phyloP scores from a whole-genome alignment of 1,139 yeast genomes.

The Casaregolazyma lundiana region DNA sequence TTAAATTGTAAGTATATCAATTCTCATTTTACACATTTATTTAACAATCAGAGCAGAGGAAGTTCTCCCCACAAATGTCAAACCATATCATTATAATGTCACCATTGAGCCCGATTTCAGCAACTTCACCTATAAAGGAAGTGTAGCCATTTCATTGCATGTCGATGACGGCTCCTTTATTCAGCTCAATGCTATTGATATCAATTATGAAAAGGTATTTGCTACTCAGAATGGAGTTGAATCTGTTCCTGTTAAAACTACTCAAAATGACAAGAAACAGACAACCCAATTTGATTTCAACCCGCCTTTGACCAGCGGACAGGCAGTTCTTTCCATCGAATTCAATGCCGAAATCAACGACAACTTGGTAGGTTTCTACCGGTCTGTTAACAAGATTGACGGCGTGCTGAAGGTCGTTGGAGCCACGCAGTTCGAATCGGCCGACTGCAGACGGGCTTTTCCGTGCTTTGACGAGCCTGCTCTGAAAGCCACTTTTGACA shows the following conservation, averaged over 20 bases:
- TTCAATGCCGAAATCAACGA: conserved; percentile 50
- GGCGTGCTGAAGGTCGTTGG: conserved; percentile 63
- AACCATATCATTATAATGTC: conserved; percentile 66
- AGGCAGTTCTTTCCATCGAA: conserved; percentile 34
- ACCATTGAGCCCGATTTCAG: conserved; percentile 69
- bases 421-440: conserved; percentile 85
- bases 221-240: conserved; percentile 12
- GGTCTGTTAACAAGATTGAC: conserved; percentile 56
- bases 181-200: conserved; percentile 35
- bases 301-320: conserved; percentile 19
- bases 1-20: too few species aligned
- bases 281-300: conserved; percentile 14
- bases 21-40: too few species aligned
- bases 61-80: conserved; percentile 66
- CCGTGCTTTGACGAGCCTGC: conserved; percentile 89
- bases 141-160: conserved; percentile 43
- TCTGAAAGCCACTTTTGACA: conserved; percentile 73
- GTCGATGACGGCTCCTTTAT: conserved; percentile 22
- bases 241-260: conserved; percentile 16
- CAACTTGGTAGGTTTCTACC: conserved; percentile 83
- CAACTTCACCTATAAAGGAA: conserved; percentile 56
- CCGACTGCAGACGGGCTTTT: conserved; percentile 86
- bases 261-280: conserved; percentile 12
- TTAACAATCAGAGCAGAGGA: too few species aligned
- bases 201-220: conserved; percentile 14